Percentiles rank a stretch among this genome's conserved stretches.
phyloP scores from a whole-genome alignment of 768 basidiomycete genomes.

The Collybia sordida region DNA sequence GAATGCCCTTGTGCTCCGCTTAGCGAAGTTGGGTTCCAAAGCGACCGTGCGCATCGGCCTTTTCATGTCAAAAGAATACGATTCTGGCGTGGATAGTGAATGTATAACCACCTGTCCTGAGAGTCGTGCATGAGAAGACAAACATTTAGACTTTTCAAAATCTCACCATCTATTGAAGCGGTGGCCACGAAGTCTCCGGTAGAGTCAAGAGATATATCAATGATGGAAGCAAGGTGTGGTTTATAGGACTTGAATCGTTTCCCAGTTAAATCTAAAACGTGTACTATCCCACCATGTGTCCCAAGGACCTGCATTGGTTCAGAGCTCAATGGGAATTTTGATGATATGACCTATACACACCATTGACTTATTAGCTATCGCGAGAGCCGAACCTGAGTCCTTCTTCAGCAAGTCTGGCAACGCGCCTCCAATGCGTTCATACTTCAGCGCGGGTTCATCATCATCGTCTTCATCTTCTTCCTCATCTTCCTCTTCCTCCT shows the following conservation, averaged over 20 bases:
- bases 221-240: slow-evolving; percentile 85
- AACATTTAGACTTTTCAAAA: background rate
- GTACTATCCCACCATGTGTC: slow-evolving; percentile 91
- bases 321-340: slow-evolving; percentile 7
- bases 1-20: slow-evolving; percentile 72
- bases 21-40: slow-evolving; percentile 88
- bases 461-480: slow-evolving; percentile 75
- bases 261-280: slow-evolving; percentile 78
- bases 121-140: slow-evolving; percentile 18
- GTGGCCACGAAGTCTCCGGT: slow-evolving; percentile 90
- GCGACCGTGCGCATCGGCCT: slow-evolving; percentile 89
- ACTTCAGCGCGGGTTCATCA: slow-evolving; percentile 91
- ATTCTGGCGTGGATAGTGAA: slow-evolving; percentile 75
- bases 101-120: slow-evolving; percentile 90
- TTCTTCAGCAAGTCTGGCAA: slow-evolving; percentile 80
- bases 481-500: slow-evolving; percentile 49
- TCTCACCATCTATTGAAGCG: slow-evolving; percentile 89
- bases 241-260: slow-evolving; percentile 86
- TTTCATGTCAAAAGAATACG: slow-evolving; percentile 86
- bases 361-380: slow-evolving; percentile 70
- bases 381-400: slow-evolving; percentile 84
- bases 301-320: slow-evolving; percentile 70
- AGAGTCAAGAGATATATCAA: slow-evolving; percentile 81
- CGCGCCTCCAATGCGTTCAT: slow-evolving; percentile 74
- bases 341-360: slow-evolving; percentile 33